Evolutionary conservation across 257 asterid genomes (phyloP).

Genomic region (Catharanthus roseus): DNA sequence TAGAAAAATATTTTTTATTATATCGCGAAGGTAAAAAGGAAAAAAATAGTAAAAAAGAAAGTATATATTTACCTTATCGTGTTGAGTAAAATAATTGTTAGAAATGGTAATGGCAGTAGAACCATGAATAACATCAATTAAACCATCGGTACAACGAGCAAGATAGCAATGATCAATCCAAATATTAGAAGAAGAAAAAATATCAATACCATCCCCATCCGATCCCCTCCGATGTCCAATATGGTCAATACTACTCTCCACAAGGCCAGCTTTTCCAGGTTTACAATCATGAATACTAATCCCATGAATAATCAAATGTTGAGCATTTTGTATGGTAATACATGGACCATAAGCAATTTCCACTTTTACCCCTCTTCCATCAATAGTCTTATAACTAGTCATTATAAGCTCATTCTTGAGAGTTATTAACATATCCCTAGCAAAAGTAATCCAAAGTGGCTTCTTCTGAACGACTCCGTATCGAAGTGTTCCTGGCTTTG

Average conservation of each 20-base stretch:
- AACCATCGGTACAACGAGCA: conserved; percentile 54
- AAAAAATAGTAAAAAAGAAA: too few species aligned
- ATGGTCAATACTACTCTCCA: conserved; percentile 44
- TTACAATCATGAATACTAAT: conserved; percentile 70
- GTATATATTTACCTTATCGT: conserved; percentile 73
- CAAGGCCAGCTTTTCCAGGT: conserved; percentile 57
- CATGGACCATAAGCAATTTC: conserved; percentile 87
- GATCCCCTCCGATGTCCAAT: conserved; percentile 57
- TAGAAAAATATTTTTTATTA: too few species aligned
- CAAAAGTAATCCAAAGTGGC: conserved; percentile 71
- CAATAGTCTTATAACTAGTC: conserved; percentile 78
- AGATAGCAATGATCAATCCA: conserved; percentile 90
- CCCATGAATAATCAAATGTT: conserved; percentile 68
- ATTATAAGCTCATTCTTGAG: conserved; percentile 59
- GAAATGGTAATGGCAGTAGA: conserved; percentile 77
- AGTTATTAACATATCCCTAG: conserved; percentile 50
- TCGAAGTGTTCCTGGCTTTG: conserved; percentile 71
- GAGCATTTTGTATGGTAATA: conserved; percentile 51
- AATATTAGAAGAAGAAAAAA: conserved; percentile 48
- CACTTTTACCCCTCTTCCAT: conserved; percentile 82
- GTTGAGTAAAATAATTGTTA: conserved; percentile 71
- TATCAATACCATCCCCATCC: conserved; percentile 69
- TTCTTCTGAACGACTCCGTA: conserved; percentile 55
- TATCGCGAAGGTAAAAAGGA: too few species aligned
- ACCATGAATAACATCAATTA: conserved; percentile 76